Evolutionary conservation across 352 stramenopile species (phyloP).

Genomic region (Globisporangium yorkense): DNA sequence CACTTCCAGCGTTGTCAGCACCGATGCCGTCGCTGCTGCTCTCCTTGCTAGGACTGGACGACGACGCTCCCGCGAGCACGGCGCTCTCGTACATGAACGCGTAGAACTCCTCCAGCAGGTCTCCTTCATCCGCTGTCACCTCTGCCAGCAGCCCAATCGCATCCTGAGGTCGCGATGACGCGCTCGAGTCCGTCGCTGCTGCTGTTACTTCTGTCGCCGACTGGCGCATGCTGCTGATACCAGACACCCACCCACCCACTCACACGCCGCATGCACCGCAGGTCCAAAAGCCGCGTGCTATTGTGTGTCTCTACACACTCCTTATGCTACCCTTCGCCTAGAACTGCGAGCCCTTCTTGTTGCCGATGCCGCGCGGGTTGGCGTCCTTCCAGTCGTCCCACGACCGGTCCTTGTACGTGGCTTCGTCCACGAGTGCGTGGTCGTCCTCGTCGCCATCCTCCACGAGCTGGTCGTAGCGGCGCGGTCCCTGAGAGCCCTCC

Average conservation of each 20-base stretch:
- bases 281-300: neutral
- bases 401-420: conserved; percentile 89
- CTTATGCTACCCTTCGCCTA: conserved; percentile 31
- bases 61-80: conserved; percentile 20
- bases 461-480: conserved; percentile 92
- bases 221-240: neutral
- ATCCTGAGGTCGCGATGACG: neutral
- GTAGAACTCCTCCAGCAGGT: conserved; percentile 54
- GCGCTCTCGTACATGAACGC: conserved; percentile 53
- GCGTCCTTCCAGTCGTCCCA: conserved; percentile 98
- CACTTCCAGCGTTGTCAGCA: conserved; percentile 3
- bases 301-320: neutral
- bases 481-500: conserved; percentile 47
- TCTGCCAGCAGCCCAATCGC: conserved; percentile 5
- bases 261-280: no score
- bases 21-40: conserved; percentile 1
- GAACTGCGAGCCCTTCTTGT: conserved; percentile 95
- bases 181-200: neutral
- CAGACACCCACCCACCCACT: neutral
- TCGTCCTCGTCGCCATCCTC: conserved; percentile 95
- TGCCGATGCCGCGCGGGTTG: conserved; percentile 94
- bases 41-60: conserved; percentile 26
- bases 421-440: conserved; percentile 87
- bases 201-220: neutral
- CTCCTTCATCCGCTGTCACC: conserved; percentile 19